A percentile compares a stretch with the other conserved stretches of the same genome.
Evolutionary conservation across 805 yeast genomes (phyloP).

Genomic region (Hemisphaericaspora nanyangensis): DNA sequence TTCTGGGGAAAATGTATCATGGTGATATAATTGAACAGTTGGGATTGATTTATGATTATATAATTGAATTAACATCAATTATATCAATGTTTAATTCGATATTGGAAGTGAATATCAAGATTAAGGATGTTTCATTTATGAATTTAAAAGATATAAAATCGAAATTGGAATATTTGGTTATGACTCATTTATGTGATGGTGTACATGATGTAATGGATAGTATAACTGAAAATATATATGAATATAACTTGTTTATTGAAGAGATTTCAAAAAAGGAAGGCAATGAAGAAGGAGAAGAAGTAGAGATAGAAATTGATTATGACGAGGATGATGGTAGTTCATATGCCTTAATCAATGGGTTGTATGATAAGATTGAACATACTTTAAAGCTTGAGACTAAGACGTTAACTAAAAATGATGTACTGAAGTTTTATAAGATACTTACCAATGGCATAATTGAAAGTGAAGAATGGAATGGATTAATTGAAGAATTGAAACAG

Average conservation of each 20-base stretch:
- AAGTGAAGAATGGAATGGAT: slow-evolving; percentile 4
- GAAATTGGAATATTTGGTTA: slow-evolving; percentile 7
- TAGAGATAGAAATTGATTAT: neutral
- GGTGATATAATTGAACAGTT: slow-evolving; percentile 1
- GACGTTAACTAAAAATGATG: slow-evolving; percentile 3
- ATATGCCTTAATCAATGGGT: neutral
- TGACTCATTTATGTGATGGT: slow-evolving; percentile 6
- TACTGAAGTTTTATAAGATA: slow-evolving; percentile 5
- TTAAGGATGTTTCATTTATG: neutral
- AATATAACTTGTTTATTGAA: slow-evolving; percentile 8
- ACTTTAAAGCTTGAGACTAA: slow-evolving; percentile 3
- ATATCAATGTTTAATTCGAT: slow-evolving; percentile 5
- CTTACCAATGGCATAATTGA: slow-evolving; percentile 5
- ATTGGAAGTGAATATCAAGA: slow-evolving; percentile 4
- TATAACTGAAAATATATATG: slow-evolving; percentile 6
- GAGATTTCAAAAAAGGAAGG: slow-evolving; percentile 1
- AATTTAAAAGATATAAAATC: slow-evolving; percentile 4
- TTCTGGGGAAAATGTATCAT: neutral
- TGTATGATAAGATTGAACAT: slow-evolving; percentile 1
- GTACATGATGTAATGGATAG: slow-evolving; percentile 7
- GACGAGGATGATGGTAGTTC: neutral
- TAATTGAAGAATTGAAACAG: slow-evolving; percentile 1
- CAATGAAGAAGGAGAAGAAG: neutral
- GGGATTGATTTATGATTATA: slow-evolving; percentile 1
- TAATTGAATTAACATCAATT: slow-evolving; percentile 4